phyloP scores from a whole-genome alignment of 495 filamentous ascomycete species.

The Lichenothelia convexa region DNA sequence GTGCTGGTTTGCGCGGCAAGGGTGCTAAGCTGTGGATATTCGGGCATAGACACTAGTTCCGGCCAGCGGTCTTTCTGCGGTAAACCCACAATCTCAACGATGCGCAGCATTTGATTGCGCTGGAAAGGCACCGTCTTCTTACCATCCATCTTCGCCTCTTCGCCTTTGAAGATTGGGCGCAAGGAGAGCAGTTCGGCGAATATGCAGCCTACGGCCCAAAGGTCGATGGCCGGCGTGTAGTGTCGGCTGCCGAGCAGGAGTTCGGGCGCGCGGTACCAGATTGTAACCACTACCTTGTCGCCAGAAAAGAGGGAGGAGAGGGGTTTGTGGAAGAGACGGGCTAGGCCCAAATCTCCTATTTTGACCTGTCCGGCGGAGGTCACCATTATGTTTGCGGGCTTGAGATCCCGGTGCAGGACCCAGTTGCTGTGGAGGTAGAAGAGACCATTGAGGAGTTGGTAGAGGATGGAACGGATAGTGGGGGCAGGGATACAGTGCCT shows the following conservation, averaged over 20 bases:
- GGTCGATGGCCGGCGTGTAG: constrained; percentile 90
- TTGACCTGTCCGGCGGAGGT: constrained; percentile 77
- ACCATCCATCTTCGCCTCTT: constrained; percentile 96
- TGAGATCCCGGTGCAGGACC: constrained; percentile 92
- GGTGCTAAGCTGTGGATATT: no score
- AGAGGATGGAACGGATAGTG: constrained; percentile 81
- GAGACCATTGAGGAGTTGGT: constrained; percentile 83
- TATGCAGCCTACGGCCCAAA: constrained; percentile 97
- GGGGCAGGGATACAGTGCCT: constrained; percentile 71
- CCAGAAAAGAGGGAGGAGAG: constrained; percentile 78
- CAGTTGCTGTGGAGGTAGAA: constrained; percentile 93
- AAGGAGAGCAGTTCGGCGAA: constrained; percentile 86
- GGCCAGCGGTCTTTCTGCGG: constrained; percentile 80
- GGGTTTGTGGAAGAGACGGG: constrained; percentile 84
- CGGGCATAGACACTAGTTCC: constrained; percentile 37
- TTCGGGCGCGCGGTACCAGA: constrained; percentile 97
- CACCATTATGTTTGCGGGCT: constrained; percentile 98
- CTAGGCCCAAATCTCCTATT: constrained; percentile 84
- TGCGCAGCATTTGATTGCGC: constrained; percentile 96
- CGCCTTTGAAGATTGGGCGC: constrained; percentile 93
- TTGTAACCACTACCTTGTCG: constrained; percentile 97
- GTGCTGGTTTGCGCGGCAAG: no score
- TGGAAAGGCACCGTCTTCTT: constrained; percentile 97
- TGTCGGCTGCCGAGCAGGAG: constrained; percentile 77
- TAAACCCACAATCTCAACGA: constrained; percentile 84